A percentile compares a stretch with the other conserved stretches of the same genome.
phyloP scores from a whole-genome alignment of 73 alveolate genomes.

The Paramecium caudatum region DNA sequence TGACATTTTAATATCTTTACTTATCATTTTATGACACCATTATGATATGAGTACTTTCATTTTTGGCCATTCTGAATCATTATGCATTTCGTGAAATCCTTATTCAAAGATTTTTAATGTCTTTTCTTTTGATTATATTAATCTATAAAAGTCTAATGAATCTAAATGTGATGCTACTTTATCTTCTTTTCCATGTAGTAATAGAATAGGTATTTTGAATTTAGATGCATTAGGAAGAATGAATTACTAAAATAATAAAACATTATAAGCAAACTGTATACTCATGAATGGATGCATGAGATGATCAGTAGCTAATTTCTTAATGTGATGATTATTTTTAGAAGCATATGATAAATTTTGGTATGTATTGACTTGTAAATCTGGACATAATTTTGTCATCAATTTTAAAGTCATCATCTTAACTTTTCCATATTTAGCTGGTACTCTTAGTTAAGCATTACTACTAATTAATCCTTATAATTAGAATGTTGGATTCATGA shows the following conservation, averaged over 20 bases:
- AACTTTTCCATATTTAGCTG: conserved; percentile 59
- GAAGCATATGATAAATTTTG: conserved; percentile 59
- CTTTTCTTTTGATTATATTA: conserved; percentile 35
- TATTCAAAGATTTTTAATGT: conserved; percentile 51
- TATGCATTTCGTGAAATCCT: conserved; percentile 55
- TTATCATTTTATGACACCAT: conserved; percentile 50
- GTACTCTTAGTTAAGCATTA: conserved; percentile 56
- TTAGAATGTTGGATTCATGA: conserved; percentile 41
- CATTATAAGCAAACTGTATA: conserved; percentile 49
- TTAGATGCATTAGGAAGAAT: conserved; percentile 48
- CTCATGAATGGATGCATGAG: conserved; percentile 59
- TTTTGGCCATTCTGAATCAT: conserved; percentile 68
- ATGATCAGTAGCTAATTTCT: conserved; percentile 47
- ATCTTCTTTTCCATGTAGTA: conserved; percentile 66
- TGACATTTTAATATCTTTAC: conserved; percentile 49
- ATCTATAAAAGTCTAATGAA: conserved; percentile 62
- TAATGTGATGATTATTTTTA: conserved; percentile 56
- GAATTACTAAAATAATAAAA: conserved; percentile 28
- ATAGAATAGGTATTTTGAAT: conserved; percentile 50
- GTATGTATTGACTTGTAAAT: conserved; percentile 44
- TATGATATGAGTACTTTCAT: conserved; percentile 42
- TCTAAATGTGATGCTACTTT: conserved; percentile 66
- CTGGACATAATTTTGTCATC: conserved; percentile 32
- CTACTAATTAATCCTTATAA: conserved; percentile 52
- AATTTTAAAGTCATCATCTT: conserved; percentile 38